These are phyloP conservation scores for Mucor lusitanicus DNA, from an alignment of 371 early-diverging fungal species.

Conservation along the genomic window DNA sequence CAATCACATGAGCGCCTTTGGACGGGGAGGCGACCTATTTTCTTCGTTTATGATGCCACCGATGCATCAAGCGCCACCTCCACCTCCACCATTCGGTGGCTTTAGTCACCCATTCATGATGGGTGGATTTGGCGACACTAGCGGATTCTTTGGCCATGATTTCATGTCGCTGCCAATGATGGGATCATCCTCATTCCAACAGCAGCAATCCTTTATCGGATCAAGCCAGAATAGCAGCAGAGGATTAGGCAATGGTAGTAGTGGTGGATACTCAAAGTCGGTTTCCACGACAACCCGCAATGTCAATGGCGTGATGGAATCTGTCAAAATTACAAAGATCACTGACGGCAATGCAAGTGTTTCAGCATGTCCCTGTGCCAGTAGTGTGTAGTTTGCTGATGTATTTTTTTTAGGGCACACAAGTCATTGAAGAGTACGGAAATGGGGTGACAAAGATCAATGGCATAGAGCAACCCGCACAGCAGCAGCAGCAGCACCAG, in stretches of 20 bases:
- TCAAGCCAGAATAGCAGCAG: background rate
- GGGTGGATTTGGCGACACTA: background rate
- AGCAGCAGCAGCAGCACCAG: background rate
- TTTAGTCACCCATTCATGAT: constrained; percentile 2
- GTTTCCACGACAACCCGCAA: constrained; percentile 28
- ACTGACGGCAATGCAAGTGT: constrained; percentile 34
- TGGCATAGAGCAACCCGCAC: constrained; percentile 31
- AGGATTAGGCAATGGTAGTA: background rate
- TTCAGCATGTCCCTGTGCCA: background rate
- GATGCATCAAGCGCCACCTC: background rate
- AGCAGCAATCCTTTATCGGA: background rate
- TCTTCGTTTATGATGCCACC: constrained; percentile 6
- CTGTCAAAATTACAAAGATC: constrained; percentile 30
- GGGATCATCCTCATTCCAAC: background rate
- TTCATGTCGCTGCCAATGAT: constrained; percentile 8
- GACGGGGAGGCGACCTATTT: background rate
- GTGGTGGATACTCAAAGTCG: constrained; percentile 22
- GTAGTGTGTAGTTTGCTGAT: too few relatives aligned
- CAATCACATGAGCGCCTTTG: constrained; percentile 19
- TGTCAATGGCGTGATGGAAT: constrained; percentile 41
- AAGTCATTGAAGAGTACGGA: constrained; percentile 42
- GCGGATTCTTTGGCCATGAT: background rate
- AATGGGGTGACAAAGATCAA: constrained; percentile 35
- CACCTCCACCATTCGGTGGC: background rate
- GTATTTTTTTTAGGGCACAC: constrained; percentile 45